These are phyloP conservation scores for Aspergillus sclerotialis DNA, from an alignment of 2,329 filamentous ascomycete species.

Conservation along the genomic window DNA sequence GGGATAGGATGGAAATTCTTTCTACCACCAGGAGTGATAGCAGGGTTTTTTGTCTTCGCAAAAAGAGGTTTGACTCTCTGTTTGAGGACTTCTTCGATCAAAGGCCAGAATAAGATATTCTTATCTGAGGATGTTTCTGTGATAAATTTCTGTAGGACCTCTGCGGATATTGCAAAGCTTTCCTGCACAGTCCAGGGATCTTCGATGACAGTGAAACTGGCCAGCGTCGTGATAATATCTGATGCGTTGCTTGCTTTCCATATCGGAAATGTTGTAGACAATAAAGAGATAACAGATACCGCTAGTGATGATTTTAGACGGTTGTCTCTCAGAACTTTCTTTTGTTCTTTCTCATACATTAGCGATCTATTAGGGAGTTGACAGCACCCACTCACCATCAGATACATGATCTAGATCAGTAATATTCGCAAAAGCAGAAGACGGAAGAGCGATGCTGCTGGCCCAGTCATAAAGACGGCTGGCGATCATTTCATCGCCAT, in stretches of 20 bases:
- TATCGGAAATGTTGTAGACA: constrained; percentile 14
- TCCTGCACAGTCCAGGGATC: constrained; percentile 30
- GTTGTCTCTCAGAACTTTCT: constrained; percentile 15
- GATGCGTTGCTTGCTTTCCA: constrained; percentile 11
- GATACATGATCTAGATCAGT: constrained; percentile 15
- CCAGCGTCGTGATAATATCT: constrained; percentile 24
- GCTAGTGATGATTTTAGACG: constrained; percentile 22
- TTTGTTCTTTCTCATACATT: constrained; percentile 11
- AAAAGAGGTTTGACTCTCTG: constrained; percentile 35
- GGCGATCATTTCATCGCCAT: constrained; percentile 16
- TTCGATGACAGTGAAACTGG: constrained; percentile 23
- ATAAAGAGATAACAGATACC: constrained; percentile 18
- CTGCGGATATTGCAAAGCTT: constrained; percentile 11
- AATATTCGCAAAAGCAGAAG: constrained; percentile 21
- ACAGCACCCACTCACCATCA: constrained; percentile 13
- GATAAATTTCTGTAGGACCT: constrained; percentile 11
- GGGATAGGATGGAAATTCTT: constrained; percentile 37
- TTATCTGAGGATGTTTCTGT: constrained; percentile 3
- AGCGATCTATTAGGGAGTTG: too few relatives aligned
- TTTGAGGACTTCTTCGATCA: constrained; percentile 12
- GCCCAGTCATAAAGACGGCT: constrained; percentile 28
- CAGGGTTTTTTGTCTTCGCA: constrained; percentile 32
- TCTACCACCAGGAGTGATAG: constrained; percentile 36
- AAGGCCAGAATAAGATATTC: constrained; percentile 9
- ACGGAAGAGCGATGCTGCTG: constrained; percentile 22